Evolutionary conservation across 495 filamentous ascomycete species (phyloP).

Genomic region (Penicillium cosmopolitanum): DNA sequence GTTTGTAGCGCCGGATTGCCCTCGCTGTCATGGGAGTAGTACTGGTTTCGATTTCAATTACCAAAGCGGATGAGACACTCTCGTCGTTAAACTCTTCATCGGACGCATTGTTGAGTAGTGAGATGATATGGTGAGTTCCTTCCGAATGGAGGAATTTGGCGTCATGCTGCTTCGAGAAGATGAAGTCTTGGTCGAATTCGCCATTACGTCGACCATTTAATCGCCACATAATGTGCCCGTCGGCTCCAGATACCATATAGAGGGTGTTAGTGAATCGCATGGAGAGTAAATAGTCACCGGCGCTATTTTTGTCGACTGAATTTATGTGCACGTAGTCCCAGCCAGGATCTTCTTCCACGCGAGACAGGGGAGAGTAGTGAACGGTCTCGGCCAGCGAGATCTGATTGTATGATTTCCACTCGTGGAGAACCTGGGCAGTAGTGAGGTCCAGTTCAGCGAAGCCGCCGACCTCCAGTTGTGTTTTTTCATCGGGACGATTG

Average conservation of each 20-base stretch:
- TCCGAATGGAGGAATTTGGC: slow-evolving; percentile 54
- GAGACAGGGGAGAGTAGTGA: slow-evolving; percentile 19
- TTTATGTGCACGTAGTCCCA: slow-evolving; percentile 68
- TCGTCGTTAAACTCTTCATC: slow-evolving; percentile 47
- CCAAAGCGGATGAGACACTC: slow-evolving; percentile 53
- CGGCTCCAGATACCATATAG: slow-evolving; percentile 56
- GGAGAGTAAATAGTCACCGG: slow-evolving; percentile 61
- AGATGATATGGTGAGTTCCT: slow-evolving; percentile 46
- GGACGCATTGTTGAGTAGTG: slow-evolving; percentile 56
- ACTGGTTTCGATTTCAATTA: slow-evolving; percentile 53
- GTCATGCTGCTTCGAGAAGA: slow-evolving; percentile 63
- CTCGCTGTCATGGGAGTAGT: slow-evolving; percentile 48
- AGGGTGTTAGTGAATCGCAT: slow-evolving; percentile 59
- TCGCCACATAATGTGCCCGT: slow-evolving; percentile 62
- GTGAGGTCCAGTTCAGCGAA: slow-evolving; percentile 48
- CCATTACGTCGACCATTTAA: slow-evolving; percentile 48
- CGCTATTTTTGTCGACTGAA: slow-evolving; percentile 57
- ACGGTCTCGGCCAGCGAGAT: slow-evolving; percentile 36
- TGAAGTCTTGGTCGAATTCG: slow-evolving; percentile 51
- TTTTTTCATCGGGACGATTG: slow-evolving; percentile 35
- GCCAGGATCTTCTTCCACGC: slow-evolving; percentile 26
- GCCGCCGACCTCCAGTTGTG: slow-evolving; percentile 37
- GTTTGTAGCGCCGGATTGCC: slow-evolving; percentile 39
- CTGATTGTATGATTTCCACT: slow-evolving; percentile 48
- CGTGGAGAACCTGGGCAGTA: slow-evolving; percentile 43